These are phyloP conservation scores for Houttuynia cordata DNA, from an alignment of 164 flowering plant genomes.

Conservation along the genomic window DNA sequence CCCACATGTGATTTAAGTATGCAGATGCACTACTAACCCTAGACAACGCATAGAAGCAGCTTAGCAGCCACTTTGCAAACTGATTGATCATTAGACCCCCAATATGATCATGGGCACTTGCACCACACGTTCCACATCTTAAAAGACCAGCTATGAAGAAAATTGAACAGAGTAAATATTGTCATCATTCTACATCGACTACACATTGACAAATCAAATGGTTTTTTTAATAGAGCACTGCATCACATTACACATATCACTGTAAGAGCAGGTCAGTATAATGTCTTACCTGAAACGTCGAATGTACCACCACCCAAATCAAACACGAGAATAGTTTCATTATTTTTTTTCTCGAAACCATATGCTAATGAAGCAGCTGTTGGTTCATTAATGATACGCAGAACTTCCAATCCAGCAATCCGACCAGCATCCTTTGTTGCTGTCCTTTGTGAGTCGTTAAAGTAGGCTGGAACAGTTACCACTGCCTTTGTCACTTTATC, in stretches of 20 bases:
- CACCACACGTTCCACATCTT: no score
- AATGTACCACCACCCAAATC: constrained; percentile 96
- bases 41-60: no score
- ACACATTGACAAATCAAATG: no score
- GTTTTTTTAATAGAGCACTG: no score
- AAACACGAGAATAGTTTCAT: constrained; percentile 84
- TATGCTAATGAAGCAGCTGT: constrained; percentile 95
- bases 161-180: not conserved
- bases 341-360: constrained; percentile 87
- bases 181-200: no score
- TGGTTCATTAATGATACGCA: constrained; percentile 88
- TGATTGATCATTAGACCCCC: not conserved
- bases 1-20: no score
- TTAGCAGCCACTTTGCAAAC: no score
- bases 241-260: not conserved
- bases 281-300: constrained; percentile 70
- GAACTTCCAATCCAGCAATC: constrained; percentile 89
- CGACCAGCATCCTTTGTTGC: constrained; percentile 95
- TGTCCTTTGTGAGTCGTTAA: constrained; percentile 88
- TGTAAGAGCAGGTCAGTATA: not conserved
- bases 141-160: not conserved
- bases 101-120: not conserved
- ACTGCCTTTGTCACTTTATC: constrained; percentile 91
- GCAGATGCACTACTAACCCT: no score
- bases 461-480: constrained; percentile 89